Evolutionary conservation across 208 protist genomes (phyloP).

Genomic region (Naegleria gruberi): DNA sequence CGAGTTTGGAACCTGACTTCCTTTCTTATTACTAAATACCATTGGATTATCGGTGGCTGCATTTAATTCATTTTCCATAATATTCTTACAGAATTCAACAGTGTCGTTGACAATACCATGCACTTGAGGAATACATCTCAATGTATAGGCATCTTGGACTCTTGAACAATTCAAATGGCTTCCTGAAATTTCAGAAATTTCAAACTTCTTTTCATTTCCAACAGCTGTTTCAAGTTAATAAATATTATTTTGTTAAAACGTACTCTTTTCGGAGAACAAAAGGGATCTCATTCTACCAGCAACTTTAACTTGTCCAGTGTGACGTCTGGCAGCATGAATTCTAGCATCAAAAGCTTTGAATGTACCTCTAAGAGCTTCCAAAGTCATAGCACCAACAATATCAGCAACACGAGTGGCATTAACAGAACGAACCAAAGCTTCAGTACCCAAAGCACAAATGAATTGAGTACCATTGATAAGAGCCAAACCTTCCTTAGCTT

Average conservation of each 20-base stretch:
- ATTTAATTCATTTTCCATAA: conserved; percentile 70
- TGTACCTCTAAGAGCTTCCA: conserved; percentile 63
- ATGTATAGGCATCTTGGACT: conserved; percentile 74
- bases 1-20: background rate
- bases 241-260: no score
- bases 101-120: conserved; percentile 61
- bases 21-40: conserved; percentile 53
- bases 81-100: conserved; percentile 53
- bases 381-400: conserved; percentile 56
- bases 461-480: conserved; percentile 82
- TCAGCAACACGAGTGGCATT: conserved; percentile 39
- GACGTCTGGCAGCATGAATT: conserved; percentile 36
- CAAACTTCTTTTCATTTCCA: background rate
- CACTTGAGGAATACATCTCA: conserved; percentile 75
- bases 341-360: conserved; percentile 46
- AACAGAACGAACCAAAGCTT: conserved; percentile 49
- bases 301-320: conserved; percentile 45
- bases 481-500: conserved; percentile 66
- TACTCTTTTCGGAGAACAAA: conserved; percentile 25
- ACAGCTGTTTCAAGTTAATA: no score
- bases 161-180: conserved; percentile 50
- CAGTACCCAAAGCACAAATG: conserved; percentile 56
- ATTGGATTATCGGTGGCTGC: conserved; percentile 79
- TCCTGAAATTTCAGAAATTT: conserved; percentile 51
- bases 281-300: conserved; percentile 41